These are phyloP conservation scores for Aspergillus latus DNA, from an alignment of 2,329 filamentous ascomycete genomes.

Conservation along the genomic window DNA sequence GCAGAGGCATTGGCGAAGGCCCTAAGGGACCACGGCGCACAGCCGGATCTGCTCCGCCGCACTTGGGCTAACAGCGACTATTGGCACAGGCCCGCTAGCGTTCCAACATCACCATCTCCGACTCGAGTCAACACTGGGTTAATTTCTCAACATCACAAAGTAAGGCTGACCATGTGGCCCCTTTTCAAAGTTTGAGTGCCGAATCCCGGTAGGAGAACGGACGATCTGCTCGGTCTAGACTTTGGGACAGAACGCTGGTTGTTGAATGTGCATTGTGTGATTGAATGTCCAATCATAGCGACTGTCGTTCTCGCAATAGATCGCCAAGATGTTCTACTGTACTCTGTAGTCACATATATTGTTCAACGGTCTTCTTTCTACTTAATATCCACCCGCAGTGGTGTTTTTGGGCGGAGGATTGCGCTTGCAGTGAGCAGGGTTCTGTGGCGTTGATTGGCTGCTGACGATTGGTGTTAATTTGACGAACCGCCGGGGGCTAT, in stretches of 20 bases:
- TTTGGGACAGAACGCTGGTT: background rate
- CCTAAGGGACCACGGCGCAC: background rate
- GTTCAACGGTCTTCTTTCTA: background rate
- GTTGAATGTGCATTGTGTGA: background rate
- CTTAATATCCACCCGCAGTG: background rate
- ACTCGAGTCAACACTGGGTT: background rate
- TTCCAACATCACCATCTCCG: background rate
- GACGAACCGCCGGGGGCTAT: slow-evolving; percentile 18
- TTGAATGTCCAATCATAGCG: background rate
- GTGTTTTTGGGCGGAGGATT: background rate
- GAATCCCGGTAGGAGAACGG: background rate
- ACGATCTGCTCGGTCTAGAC: slow-evolving; percentile 5
- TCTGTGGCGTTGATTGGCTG: slow-evolving; percentile 9
- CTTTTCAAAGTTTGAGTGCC: slow-evolving; percentile 1
- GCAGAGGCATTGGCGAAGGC: background rate
- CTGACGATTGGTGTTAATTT: slow-evolving; percentile 3
- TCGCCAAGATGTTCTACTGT: background rate
- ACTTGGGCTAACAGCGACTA: slow-evolving; percentile 2
- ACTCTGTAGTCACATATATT: no score
- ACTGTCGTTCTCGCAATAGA: background rate
- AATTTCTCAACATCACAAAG: background rate
- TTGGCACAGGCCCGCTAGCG: background rate
- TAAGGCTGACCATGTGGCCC: slow-evolving; percentile 7
- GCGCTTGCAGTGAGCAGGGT: background rate
- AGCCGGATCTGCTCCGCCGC: slow-evolving; percentile 1